phyloP scores from a whole-genome alignment of 2,329 filamentous ascomycete species.

The Hypoxylon sp. region DNA sequence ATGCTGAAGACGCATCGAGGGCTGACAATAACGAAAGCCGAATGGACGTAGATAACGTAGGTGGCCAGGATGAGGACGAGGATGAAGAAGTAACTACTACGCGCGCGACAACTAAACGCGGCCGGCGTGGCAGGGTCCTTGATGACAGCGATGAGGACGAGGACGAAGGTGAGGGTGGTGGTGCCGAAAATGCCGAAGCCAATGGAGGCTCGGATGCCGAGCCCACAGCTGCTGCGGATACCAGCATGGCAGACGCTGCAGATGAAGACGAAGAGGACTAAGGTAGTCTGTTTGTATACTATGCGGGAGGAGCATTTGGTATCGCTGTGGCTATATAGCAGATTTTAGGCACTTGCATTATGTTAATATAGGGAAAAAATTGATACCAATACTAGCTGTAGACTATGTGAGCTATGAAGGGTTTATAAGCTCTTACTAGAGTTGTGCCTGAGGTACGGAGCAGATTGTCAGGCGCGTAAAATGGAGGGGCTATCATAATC shows the following conservation, averaged over 20 bases:
- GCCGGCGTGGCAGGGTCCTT: constrained; percentile 66
- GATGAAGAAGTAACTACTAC: constrained; percentile 63
- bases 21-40: constrained; percentile 57
- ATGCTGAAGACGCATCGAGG: constrained; percentile 53
- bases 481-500: too few species aligned
- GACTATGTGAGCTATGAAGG: background rate
- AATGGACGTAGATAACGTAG: constrained; percentile 68
- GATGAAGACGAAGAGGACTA: constrained; percentile 54
- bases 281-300: constrained; percentile 38
- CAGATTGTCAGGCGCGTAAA: too few species aligned
- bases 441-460: background rate
- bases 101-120: constrained; percentile 62
- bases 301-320: constrained; percentile 19
- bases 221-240: constrained; percentile 49
- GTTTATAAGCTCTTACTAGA: background rate
- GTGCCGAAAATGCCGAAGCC: constrained; percentile 34
- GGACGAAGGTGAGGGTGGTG: constrained; percentile 56
- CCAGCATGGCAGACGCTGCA: constrained; percentile 55
- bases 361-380: constrained; percentile 18
- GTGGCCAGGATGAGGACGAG: constrained; percentile 63
- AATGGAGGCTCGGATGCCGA: constrained; percentile 39
- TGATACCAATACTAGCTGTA: background rate
- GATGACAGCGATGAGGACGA: constrained; percentile 70
- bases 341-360: constrained; percentile 8
- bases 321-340: constrained; percentile 2